Conservation (phyloP, 2,329 filamentous ascomycete species). For the Trichoderma asperellum region DNA sequence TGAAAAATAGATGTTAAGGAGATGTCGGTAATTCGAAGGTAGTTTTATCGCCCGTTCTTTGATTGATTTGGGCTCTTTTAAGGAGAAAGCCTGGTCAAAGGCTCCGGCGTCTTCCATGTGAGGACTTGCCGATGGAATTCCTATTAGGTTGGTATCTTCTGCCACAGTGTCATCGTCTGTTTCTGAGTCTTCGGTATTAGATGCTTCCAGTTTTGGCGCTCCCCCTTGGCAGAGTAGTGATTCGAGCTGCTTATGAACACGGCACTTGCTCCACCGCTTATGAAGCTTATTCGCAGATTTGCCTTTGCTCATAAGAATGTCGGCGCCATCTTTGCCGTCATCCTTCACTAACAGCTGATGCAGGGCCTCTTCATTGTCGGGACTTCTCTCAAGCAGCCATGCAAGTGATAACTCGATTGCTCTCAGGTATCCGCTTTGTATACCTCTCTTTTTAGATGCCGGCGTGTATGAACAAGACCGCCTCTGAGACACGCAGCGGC, state of each 20-base stretch:
- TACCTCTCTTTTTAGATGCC: slow-evolving; percentile 22
- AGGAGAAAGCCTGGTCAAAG: not conserved
- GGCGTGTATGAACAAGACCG: slow-evolving; percentile 22
- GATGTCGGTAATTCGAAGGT: not conserved
- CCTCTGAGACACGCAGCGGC: slow-evolving; percentile 11
- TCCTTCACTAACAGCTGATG: slow-evolving; percentile 7
- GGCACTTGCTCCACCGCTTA: slow-evolving; percentile 21
- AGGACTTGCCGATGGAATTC: not conserved
- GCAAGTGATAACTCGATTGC: slow-evolving; percentile 21
- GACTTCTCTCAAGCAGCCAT: slow-evolving; percentile 9
- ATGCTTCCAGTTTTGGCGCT: not conserved
- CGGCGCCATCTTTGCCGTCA: slow-evolving; percentile 7
- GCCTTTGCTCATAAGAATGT: slow-evolving; percentile 16
- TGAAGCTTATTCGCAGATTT: slow-evolving; percentile 2
- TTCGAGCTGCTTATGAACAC: slow-evolving; percentile 15
- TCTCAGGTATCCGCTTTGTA: slow-evolving; percentile 21
- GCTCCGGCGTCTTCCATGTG: not conserved
- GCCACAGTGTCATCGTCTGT: not conserved
- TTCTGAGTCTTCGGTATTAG: slow-evolving; percentile 6
- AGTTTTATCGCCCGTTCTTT: not conserved
- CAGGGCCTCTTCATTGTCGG: slow-evolving; percentile 1
- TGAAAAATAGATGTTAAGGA: slow-evolving; percentile 20
- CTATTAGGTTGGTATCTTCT: not conserved
- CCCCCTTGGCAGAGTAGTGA: not conserved
- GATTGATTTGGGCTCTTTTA: not conserved